phyloP scores from a whole-genome alignment of 495 filamentous ascomycete genomes.

The Aspergillus conjunctus region DNA sequence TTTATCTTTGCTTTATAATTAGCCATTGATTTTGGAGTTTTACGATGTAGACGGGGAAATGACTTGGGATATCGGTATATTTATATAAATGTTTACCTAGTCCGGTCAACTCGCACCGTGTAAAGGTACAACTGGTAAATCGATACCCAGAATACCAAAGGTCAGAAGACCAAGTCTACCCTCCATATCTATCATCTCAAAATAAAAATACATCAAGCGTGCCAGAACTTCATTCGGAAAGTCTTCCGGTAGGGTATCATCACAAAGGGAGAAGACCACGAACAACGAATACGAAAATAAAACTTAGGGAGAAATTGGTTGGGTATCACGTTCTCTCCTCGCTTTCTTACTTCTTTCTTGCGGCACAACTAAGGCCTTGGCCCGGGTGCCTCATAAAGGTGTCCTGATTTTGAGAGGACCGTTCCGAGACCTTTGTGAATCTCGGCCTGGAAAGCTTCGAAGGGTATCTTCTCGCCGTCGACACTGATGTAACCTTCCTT shows the following conservation, averaged over 20 bases:
- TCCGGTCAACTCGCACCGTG: no score
- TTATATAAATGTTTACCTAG: no score
- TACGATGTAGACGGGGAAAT: no score
- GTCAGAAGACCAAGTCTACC: not conserved
- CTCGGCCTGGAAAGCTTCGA: slow-evolving; percentile 87
- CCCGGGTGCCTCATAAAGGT: slow-evolving; percentile 72
- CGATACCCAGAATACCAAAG: not conserved
- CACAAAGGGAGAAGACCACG: slow-evolving; percentile 25
- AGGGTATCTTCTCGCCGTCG: slow-evolving; percentile 86
- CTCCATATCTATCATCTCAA: not conserved
- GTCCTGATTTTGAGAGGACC: slow-evolving; percentile 70
- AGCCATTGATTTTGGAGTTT: no score
- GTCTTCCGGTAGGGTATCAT: slow-evolving; percentile 46
- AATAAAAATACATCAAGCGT: slow-evolving; percentile 23
- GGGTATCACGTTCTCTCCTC: not conserved
- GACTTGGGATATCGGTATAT: no score
- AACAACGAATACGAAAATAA: slow-evolving; percentile 11
- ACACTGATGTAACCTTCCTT: slow-evolving; percentile 86
- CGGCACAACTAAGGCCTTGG: slow-evolving; percentile 31
- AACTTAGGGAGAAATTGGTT: not conserved
- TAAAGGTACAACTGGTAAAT: not conserved
- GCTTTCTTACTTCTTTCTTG: not conserved
- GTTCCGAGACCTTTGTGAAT: slow-evolving; percentile 84
- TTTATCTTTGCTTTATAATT: slow-evolving; percentile 1
- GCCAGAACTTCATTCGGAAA: slow-evolving; percentile 25